These are phyloP conservation scores for Citrus mangshanensis DNA, from an alignment of 345 rosid species.

Conservation along the genomic window DNA sequence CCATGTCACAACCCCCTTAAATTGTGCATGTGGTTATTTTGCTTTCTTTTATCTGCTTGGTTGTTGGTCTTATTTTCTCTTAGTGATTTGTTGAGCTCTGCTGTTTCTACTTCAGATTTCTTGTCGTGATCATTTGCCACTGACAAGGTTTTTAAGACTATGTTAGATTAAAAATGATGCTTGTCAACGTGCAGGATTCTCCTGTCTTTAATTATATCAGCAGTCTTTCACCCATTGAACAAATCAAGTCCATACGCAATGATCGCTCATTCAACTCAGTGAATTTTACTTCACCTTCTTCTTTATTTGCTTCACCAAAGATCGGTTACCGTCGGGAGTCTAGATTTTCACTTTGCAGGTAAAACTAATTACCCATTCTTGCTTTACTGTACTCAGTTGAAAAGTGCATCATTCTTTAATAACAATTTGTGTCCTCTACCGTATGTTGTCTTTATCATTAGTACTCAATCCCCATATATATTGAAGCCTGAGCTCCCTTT, in stretches of 20 bases:
- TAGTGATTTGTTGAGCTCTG: background rate
- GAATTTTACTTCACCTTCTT: too few species aligned
- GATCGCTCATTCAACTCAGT: conserved; percentile 31
- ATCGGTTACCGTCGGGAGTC: too few species aligned
- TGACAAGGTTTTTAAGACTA: background rate
- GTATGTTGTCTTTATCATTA: conserved; percentile 12
- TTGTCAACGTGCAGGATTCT: conserved; percentile 49
- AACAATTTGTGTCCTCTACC: background rate
- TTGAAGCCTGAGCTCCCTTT: conserved; percentile 23
- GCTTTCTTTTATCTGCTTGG: background rate
- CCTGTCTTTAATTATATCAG: conserved; percentile 66
- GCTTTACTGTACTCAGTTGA: background rate
- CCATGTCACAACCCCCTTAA: background rate
- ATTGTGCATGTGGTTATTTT: background rate
- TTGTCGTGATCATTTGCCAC: background rate
- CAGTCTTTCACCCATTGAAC: conserved; percentile 58
- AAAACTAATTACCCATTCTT: background rate
- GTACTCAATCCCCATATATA: conserved; percentile 34
- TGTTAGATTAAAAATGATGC: background rate
- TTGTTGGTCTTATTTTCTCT: background rate
- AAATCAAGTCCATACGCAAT: conserved; percentile 29
- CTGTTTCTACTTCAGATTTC: background rate
- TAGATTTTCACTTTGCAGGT: conserved; percentile 21
- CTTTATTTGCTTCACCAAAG: too few species aligned
- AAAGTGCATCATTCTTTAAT: background rate